Evolutionary conservation across 177 flowering plant genomes (phyloP).

Genomic region (Tripterygium wilfordii): DNA sequence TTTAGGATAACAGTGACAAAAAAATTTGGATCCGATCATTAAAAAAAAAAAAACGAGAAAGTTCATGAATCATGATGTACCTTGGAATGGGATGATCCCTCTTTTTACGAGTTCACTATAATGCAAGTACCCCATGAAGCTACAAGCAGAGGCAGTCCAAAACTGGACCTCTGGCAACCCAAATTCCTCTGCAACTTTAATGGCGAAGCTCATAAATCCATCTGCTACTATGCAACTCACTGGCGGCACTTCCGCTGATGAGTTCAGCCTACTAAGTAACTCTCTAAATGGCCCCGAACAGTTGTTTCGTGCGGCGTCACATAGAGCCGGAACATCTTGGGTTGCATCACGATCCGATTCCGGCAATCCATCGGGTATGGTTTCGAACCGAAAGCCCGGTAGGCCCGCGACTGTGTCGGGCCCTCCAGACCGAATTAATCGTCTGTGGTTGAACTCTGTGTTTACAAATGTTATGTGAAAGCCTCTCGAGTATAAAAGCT

Average conservation of each 20-base stretch:
- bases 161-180: constrained; percentile 28
- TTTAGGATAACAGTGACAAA: no score
- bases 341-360: constrained; percentile 24
- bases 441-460: constrained; percentile 40
- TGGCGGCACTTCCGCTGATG: constrained; percentile 13
- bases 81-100: constrained; percentile 35
- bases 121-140: constrained; percentile 28
- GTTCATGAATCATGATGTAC: constrained; percentile 10
- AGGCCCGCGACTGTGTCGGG: constrained; percentile 17
- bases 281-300: constrained; percentile 24
- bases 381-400: constrained; percentile 25
- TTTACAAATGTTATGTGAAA: constrained; percentile 33
- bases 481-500: constrained; percentile 30
- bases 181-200: constrained; percentile 21
- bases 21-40: no score
- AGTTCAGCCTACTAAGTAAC: constrained; percentile 23
- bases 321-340: constrained; percentile 22
- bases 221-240: constrained; percentile 34
- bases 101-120: constrained; percentile 21
- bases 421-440: constrained; percentile 26
- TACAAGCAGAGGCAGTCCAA: constrained; percentile 39
- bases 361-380: constrained; percentile 38
- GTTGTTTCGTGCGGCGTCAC: constrained; percentile 17
- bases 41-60: no score
- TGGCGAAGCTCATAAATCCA: constrained; percentile 33